Evolutionary conservation across 257 asterid genomes (phyloP).

Genomic region (Lycium ferocissimum): DNA sequence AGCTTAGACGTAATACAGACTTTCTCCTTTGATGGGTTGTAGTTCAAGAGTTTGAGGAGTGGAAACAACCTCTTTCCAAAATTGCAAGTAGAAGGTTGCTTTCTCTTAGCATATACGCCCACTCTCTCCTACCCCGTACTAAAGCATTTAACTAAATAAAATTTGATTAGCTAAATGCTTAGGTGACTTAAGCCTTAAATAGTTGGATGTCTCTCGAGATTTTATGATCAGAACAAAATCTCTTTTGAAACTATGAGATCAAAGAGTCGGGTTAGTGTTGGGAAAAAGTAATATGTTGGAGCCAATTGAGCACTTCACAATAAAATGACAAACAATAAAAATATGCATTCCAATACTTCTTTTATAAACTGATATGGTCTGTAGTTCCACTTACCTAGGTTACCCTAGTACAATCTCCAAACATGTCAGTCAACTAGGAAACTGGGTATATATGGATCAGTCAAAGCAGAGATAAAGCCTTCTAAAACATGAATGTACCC

Average conservation of each 20-base stretch:
- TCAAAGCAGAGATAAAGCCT: conserved; percentile 6
- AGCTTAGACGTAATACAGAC: conserved; percentile 5
- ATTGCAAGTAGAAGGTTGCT: conserved; percentile 18
- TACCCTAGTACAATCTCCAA: conserved; percentile 10
- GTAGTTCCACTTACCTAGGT: background rate
- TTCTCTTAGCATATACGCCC: background rate
- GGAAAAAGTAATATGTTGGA: background rate
- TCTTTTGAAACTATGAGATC: conserved; percentile 4
- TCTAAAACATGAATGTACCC: conserved; percentile 2
- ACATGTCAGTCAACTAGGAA: background rate
- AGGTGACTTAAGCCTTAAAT: background rate
- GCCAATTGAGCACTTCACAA: background rate
- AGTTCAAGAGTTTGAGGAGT: conserved; percentile 9
- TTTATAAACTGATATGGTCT: background rate
- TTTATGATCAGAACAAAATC: background rate
- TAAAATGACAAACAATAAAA: background rate
- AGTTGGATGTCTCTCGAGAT: conserved; percentile 2
- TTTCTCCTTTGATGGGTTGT: background rate
- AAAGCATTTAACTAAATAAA: conserved; percentile 1
- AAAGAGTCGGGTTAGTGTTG: background rate
- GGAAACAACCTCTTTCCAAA: background rate
- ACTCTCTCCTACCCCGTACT: conserved; percentile 2
- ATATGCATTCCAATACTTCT: background rate
- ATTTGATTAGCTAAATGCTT: background rate
- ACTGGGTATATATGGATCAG: background rate